These are phyloP conservation scores for Conticribra guillardii DNA, from an alignment of 108 stramenopile genomes.

Conservation along the genomic window DNA sequence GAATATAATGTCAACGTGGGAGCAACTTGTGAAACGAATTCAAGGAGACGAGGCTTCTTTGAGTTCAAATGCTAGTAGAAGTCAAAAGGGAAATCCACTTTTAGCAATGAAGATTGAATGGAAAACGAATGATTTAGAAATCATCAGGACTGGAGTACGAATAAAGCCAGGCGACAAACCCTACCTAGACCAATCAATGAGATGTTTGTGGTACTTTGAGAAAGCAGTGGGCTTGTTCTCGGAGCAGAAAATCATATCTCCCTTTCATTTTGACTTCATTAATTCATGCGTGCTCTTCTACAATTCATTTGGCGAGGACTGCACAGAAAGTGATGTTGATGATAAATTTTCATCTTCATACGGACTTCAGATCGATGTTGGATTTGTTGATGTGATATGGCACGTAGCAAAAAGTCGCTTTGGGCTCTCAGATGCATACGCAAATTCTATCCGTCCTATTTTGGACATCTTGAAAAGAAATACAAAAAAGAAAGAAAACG, in stretches of 20 bases:
- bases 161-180: too few relatives aligned
- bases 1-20: neutral
- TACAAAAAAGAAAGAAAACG: slow-evolving; percentile 11
- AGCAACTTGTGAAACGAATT: neutral
- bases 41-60: too few relatives aligned
- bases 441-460: slow-evolving; percentile 48
- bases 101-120: neutral
- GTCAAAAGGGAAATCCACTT: neutral
- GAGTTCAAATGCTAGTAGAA: neutral
- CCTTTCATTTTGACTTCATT: slow-evolving; percentile 34
- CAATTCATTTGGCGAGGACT: neutral
- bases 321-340: neutral
- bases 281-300: neutral
- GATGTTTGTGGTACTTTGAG: too few relatives aligned
- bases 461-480: slow-evolving; percentile 21
- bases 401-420: slow-evolving; percentile 56
- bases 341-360: slow-evolving; percentile 1
- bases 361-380: slow-evolving; percentile 34
- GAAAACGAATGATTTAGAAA: neutral
- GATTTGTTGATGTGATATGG: slow-evolving; percentile 58
- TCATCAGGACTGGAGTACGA: neutral
- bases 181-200: too few relatives aligned
- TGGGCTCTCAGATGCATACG: slow-evolving; percentile 59
- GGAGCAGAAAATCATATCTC: slow-evolving; percentile 60
- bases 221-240: neutral